These are phyloP conservation scores for Bjerkandera adusta DNA, from an alignment of 1,284 basidiomycete genomes.

Conservation along the genomic window DNA sequence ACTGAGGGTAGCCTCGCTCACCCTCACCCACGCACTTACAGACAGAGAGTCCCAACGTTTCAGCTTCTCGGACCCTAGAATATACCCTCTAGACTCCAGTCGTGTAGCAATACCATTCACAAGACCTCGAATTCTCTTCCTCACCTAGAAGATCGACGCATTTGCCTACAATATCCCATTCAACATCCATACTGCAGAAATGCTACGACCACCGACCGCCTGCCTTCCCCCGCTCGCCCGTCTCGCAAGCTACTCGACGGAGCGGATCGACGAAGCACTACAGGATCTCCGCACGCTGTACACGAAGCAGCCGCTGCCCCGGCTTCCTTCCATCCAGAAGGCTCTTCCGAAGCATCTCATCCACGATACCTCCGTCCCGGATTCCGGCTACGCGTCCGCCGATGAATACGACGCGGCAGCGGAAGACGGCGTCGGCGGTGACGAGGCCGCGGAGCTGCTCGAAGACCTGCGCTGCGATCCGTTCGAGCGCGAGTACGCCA, in stretches of 20 bases:
- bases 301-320: constrained; percentile 27
- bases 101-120: background rate
- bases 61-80: constrained; percentile 18
- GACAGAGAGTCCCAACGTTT: constrained; percentile 15
- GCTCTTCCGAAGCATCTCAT: constrained; percentile 28
- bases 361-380: constrained; percentile 42
- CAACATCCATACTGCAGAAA: constrained; percentile 1
- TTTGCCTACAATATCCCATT: background rate
- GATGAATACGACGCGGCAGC: constrained; percentile 48
- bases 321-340: constrained; percentile 5
- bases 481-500: constrained; percentile 51
- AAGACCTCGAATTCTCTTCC: constrained; percentile 3
- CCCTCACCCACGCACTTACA: constrained; percentile 19
- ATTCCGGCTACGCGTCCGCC: constrained; percentile 65
- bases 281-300: constrained; percentile 44
- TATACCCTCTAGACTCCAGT: constrained; percentile 26
- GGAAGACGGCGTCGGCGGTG: constrained; percentile 28
- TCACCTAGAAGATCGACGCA: constrained; percentile 4
- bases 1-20: constrained; percentile 23
- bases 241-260: constrained; percentile 33
- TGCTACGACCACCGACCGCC: constrained; percentile 34
- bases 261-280: constrained; percentile 35
- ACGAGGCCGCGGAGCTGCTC: constrained; percentile 30
- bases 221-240: constrained; percentile 47
- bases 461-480: constrained; percentile 45